phyloP scores from a whole-genome alignment of 1,139 yeast genomes.

The Geotrichum carabidarum region DNA sequence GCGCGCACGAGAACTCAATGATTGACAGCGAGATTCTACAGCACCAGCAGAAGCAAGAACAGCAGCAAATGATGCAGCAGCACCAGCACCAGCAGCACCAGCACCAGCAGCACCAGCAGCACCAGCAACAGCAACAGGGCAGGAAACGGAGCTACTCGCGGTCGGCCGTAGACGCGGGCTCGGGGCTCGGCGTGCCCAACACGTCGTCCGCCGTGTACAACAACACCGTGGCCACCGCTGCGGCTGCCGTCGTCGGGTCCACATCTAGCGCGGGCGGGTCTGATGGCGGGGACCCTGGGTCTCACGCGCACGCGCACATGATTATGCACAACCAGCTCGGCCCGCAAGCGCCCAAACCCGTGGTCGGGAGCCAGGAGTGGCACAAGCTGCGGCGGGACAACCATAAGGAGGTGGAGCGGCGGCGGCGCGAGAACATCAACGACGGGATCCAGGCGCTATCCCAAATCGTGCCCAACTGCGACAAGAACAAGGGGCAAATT shows the following conservation, averaged over 20 bases:
- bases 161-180: background rate
- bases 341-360: slow-evolving; percentile 33
- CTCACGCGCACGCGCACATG: background rate
- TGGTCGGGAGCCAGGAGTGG: slow-evolving; percentile 76
- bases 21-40: slow-evolving; percentile 11
- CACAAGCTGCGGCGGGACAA: slow-evolving; percentile 77
- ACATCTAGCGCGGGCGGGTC: background rate
- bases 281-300: background rate
- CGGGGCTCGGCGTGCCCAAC: slow-evolving; percentile 1
- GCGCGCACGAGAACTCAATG: slow-evolving; percentile 7
- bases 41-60: slow-evolving; percentile 7
- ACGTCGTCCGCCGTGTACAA: slow-evolving; percentile 2
- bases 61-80: background rate
- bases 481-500: slow-evolving; percentile 86
- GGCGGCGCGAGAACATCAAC: slow-evolving; percentile 90
- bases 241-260: slow-evolving; percentile 5
- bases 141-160: slow-evolving; percentile 5
- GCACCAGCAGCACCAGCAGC: slow-evolving; percentile 2
- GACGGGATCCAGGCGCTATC: slow-evolving; percentile 83
- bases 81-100: slow-evolving; percentile 1
- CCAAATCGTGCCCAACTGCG: slow-evolving; percentile 76
- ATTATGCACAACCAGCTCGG: slow-evolving; percentile 4
- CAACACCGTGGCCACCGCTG: slow-evolving; percentile 11
- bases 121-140: slow-evolving; percentile 6
- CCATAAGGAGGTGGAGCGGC: slow-evolving; percentile 95